Evolutionary conservation across 2,329 filamentous ascomycete genomes (phyloP), one percentile per base, ranked within the genome.

Genomic region (Trichoderma endophyticum): DNA sequence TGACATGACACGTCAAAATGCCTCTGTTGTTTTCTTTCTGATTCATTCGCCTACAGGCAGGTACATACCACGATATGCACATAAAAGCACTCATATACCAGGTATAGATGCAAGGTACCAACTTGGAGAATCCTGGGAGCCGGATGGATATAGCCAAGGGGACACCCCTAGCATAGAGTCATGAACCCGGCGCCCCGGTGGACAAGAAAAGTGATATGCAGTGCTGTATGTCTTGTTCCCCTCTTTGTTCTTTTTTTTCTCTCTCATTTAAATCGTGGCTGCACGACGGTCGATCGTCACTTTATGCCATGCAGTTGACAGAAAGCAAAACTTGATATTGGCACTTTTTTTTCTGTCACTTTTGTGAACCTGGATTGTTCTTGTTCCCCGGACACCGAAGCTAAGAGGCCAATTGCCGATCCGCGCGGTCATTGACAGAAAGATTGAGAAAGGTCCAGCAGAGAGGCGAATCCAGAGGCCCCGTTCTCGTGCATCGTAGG

Each of bases 1-100:
- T 66, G 63, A 66, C 63, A 57, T 66, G 63, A 66, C 63, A 66
- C 32, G 63, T 66, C 48, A 54, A 54, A 54, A 54, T 54, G n/a
- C 48, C 48, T 54, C 48, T 54, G 2, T 54, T 21, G 6, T 24
- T 18, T 43, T 43, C 15, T 18, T 43, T 43, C 39, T 43, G 15
- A 43, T n/a, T 43, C 39, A 43, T 43, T 43, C 7, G 39, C 39
- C 39, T 43, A n/a, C 39, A 43, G 39, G 39, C 39, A 43, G 39
- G 39, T 43, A 43, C 39, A 43, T 54, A 14, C n/a, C 48, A 54
- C 48, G 11, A 24, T 54, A 54, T 54, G 21, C n/a, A 24, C 48
- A 24, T 24, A 24, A 54, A 51, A 24, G 9, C n/a, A 54, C 48
- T 54, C 48, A 54, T 24, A 12, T 1, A 7, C 48, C 39, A 43